Base-by-base conservation (phyloP, 2,329 filamentous ascomycete genomes). In the Boeremia exigua region DNA sequence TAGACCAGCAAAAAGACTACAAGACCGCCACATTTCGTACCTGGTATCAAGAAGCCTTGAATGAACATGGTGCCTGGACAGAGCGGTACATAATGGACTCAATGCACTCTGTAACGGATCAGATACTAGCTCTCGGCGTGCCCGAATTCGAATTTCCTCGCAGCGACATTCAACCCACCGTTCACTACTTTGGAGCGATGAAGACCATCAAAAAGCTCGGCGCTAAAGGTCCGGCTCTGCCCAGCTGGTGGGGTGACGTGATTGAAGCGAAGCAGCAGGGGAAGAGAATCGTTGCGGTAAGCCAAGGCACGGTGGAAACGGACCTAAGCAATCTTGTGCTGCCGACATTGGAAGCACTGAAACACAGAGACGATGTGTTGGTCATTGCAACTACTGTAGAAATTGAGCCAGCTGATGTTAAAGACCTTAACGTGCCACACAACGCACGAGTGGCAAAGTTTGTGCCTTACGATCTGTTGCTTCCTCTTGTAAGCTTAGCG, bases 361-460 rank as follows among this genome's bases (percentile, higher is more conserved):
- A 50, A 11, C 1, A 43, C 30, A 42, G 38, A 36, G 29, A 50
- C 1, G 47, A 50, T 43, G 30, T 43, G 2, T 2, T 50, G 4
- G 30, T 43, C 17, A 14, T 50, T 8, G 47, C 47, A 14, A 50
- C 47, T 2, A 28, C 25, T 10, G 47, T 50, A 11, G 27, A 28
- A 17, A 10, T 40, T 5, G 36, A 48, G 3, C 40, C 40, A 17
- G 28, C 12, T 9, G 46, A 48, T n/a, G 28, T 40, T 2, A n/a
- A 19, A 2, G 38, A 29, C 6, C 25, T 50, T 8, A 15, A 23
- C 3, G 23, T 50, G n/a, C 47, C 47, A 6, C 23, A 15, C 6
- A 50, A 50, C n/a, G 47, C 47, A 19, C 29, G 38, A 3, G 38
- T 50, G 6, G 38, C 47, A 6, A 50, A 50, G 15, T 50, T 50